phyloP scores from a whole-genome alignment of 805 yeast species.

The Grigorovia humatica region DNA sequence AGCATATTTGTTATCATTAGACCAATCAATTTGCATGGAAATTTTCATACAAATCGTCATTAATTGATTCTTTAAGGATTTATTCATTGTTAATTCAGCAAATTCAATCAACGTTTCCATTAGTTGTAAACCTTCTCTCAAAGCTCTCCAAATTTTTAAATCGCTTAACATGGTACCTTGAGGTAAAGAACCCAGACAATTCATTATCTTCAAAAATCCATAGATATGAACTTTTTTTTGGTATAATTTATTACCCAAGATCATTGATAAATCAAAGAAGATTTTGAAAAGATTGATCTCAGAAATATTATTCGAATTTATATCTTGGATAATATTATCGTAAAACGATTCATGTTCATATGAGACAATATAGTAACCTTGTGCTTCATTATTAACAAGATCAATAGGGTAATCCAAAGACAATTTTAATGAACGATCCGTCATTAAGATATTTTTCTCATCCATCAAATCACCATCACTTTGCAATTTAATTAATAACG shows the following conservation, averaged over 20 bases:
- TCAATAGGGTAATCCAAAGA: constrained; percentile 8
- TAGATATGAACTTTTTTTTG: constrained; percentile 21
- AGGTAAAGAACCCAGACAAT: constrained; percentile 4
- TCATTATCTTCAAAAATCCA: constrained; percentile 23
- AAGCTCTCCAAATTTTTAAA: constrained; percentile 18
- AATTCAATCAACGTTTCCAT: not conserved
- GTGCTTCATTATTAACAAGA: constrained; percentile 15
- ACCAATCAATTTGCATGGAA: not conserved
- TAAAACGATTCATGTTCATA: constrained; percentile 30
- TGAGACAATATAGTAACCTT: constrained; percentile 40
- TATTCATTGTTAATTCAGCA: not conserved
- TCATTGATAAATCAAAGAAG: constrained; percentile 26
- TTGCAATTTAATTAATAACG: constrained; percentile 31
- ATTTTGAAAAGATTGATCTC: constrained; percentile 24
- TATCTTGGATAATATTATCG: constrained; percentile 15
- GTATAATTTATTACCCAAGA: constrained; percentile 23
- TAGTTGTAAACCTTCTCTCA: constrained; percentile 7
- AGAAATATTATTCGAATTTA: constrained; percentile 16
- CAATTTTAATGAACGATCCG: constrained; percentile 20
- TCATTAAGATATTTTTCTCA: constrained; percentile 16
- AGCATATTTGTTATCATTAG: not conserved
- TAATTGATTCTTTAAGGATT: not conserved
- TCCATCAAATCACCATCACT: constrained; percentile 10
- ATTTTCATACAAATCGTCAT: not conserved
- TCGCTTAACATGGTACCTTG: not conserved